Percentiles rank a stretch among this genome's conserved stretches.
These are phyloP conservation scores for Phytophthora cryptogea DNA, from an alignment of 352 stramenopile genomes.

Conservation along the genomic window DNA sequence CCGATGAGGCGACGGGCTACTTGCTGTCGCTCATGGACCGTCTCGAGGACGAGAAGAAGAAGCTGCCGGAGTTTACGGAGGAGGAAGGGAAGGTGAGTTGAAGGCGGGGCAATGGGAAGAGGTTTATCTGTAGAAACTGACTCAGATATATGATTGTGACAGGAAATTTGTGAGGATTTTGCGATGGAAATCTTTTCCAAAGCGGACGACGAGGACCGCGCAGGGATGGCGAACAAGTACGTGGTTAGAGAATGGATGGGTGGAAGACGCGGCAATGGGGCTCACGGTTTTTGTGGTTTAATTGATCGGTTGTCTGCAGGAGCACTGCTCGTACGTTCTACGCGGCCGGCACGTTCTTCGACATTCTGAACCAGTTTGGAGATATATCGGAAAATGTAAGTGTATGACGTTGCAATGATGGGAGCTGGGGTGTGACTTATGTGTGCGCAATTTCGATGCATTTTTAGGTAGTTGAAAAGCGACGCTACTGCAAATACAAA, in stretches of 20 bases:
- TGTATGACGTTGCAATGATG: slow-evolving; percentile 34
- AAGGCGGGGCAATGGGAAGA: neutral
- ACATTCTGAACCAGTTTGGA: slow-evolving; percentile 97
- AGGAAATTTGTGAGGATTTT: slow-evolving; percentile 90
- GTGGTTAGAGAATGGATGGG: slow-evolving; percentile 16
- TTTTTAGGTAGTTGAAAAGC: slow-evolving; percentile 83
- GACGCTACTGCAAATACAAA: slow-evolving; percentile 96
- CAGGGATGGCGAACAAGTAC: slow-evolving; percentile 88
- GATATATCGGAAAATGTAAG: slow-evolving; percentile 77
- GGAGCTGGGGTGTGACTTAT: slow-evolving; percentile 3
- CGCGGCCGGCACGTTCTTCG: slow-evolving; percentile 95
- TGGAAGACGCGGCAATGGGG: neutral
- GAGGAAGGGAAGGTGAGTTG: slow-evolving; percentile 89
- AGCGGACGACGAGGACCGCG: slow-evolving; percentile 94
- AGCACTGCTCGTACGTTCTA: slow-evolving; percentile 96
- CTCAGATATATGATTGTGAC: neutral
- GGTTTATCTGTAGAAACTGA: neutral
- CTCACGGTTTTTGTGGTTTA: neutral
- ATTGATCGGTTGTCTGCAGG: slow-evolving; percentile 31
- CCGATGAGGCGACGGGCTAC: slow-evolving; percentile 86
- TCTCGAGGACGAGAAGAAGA: slow-evolving; percentile 92
- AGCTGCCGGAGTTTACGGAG: slow-evolving; percentile 89
- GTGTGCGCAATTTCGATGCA: neutral
- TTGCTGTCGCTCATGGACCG: slow-evolving; percentile 90
- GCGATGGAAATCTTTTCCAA: slow-evolving; percentile 94